phyloP scores from a whole-genome alignment of 352 stramenopile species.

The Achlya hypogyna region DNA sequence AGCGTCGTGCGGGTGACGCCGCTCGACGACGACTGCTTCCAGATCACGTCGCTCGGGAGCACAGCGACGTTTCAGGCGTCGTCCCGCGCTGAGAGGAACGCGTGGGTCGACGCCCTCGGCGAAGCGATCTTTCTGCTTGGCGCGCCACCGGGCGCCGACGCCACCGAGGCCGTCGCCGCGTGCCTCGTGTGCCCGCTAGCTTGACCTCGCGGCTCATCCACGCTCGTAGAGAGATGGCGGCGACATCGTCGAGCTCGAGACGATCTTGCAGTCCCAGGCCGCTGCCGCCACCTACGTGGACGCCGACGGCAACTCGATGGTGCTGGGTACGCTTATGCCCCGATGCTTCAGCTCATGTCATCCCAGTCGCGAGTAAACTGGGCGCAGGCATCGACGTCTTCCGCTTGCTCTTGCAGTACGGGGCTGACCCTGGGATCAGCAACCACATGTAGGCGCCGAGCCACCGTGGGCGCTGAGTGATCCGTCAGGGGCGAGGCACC shows the following conservation, averaged over 20 bases:
- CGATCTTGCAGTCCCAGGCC: background rate
- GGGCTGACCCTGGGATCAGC: slow-evolving; percentile 36
- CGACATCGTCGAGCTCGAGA: background rate
- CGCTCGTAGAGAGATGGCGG: background rate
- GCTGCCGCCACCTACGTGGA: slow-evolving; percentile 21
- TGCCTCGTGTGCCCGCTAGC: slow-evolving; percentile 5
- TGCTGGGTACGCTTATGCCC: slow-evolving; percentile 31
- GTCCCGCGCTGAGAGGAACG: background rate
- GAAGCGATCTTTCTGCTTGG: slow-evolving; percentile 15
- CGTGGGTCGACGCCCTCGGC: slow-evolving; percentile 3
- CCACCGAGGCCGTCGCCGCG: background rate
- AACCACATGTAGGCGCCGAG: slow-evolving; percentile 42
- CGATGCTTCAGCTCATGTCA: background rate
- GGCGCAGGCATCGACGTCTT: slow-evolving; percentile 27
- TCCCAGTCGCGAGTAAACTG: slow-evolving; percentile 21
- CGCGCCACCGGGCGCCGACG: background rate
- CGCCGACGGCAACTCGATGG: slow-evolving; percentile 38
- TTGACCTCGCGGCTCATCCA: background rate
- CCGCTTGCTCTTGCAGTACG: slow-evolving; percentile 25
- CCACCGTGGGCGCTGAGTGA: background rate
- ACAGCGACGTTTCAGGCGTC: background rate
- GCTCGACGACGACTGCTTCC: background rate
- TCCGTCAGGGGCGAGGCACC: slow-evolving; percentile 34
- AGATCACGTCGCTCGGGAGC: background rate
- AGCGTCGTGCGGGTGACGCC: background rate